Evolutionary conservation across 257 asterid genomes (phyloP), one percentile per base, ranked within the genome.

Genomic region (Solanum infundibuliforme): DNA sequence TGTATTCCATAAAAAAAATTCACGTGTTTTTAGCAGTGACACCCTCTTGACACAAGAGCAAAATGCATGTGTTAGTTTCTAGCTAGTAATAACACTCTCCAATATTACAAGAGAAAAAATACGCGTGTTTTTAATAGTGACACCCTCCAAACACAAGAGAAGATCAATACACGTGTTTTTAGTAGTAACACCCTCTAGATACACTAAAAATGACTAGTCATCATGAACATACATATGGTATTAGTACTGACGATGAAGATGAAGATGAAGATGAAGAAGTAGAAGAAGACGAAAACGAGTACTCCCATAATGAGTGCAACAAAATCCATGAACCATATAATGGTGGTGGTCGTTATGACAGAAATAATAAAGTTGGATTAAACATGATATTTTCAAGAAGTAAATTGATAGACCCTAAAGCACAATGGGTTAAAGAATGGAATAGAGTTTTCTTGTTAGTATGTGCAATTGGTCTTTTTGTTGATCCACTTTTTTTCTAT

Each of bases 401-500:
- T 10, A 86, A 86, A 43, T 5, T 85, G 31, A 39, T 85, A n/a
- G 66, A 85, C 66, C 82, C 87, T 41, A 85, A 34, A 36, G 66
- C 87, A 3, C 76, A 68, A 31, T 85, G 82, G 87, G 87, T 85
- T 36, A 79, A 39, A 62, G 82, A 85, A 43, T 86, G 88, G 88
- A 86, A 86, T 12, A 55, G 74, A 7, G 62, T 68, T 58, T 68
- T 83, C 31, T 23, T 87, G 13, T 32, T 87, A 35, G 74, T 52
- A 34, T 82, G 89, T 74, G 87, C 52, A 69, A 66, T 77, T 14
- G 87, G 87, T 3, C 84, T 87, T 5, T 38, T 82, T 79, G 75
- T 87, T 2, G 89, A 87, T n/a, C 89, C 89, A 12, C 52, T 87
- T 21, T 87, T 87, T 35, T 83, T 87, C 87, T 87, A 79, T 76